These are phyloP conservation scores for Suillus weaverae DNA, from an alignment of 768 basidiomycete species.

Conservation along the genomic window DNA sequence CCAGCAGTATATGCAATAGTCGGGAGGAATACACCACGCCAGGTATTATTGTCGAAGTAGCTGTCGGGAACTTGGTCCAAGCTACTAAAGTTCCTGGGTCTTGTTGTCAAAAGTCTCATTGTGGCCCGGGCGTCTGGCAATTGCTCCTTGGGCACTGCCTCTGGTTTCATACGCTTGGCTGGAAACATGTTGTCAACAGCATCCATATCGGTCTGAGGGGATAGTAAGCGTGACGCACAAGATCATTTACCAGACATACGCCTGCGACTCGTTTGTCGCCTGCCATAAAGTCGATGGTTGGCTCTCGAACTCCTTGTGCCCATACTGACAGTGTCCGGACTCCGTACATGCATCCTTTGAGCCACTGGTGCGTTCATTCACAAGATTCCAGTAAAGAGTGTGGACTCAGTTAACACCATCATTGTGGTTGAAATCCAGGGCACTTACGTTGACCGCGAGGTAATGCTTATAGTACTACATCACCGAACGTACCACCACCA, in stretches of 20 bases:
- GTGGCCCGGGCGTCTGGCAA: background rate
- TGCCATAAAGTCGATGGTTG: background rate
- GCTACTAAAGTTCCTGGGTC: background rate
- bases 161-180: background rate
- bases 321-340: background rate
- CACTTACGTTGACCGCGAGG: background rate
- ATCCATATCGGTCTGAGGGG: background rate
- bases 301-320: background rate
- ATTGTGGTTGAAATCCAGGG: conserved; percentile 2
- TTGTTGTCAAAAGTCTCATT: background rate
- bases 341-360: background rate
- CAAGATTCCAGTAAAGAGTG: conserved; percentile 4
- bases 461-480: background rate
- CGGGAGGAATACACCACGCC: conserved; percentile 1
- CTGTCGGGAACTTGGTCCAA: background rate
- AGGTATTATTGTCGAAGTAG: background rate
- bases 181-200: background rate
- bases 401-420: conserved; percentile 7
- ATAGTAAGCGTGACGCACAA: background rate
- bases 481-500: no score
- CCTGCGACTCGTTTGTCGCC: background rate
- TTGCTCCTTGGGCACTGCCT: background rate
- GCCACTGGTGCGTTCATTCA: background rate
- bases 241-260: background rate
- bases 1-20: background rate